Evolutionary conservation across 2,329 filamentous ascomycete species (phyloP), one percentile per base, ranked within the genome.

Genomic region (Fusarium guadeloupense): DNA sequence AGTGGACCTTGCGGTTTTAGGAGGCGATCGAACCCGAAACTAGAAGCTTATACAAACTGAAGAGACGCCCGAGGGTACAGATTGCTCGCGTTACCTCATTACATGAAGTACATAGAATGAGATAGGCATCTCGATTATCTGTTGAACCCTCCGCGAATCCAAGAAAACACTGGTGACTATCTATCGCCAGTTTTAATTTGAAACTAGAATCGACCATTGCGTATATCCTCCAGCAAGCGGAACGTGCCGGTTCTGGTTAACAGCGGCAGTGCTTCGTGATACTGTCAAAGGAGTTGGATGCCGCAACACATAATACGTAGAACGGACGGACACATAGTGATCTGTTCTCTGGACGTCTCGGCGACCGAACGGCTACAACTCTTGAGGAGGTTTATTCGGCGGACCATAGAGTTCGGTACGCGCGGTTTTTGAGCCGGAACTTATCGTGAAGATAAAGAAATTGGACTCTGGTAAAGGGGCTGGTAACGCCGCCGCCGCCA

Each of bases 381-480:
- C 45, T 13, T 9, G 9, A 53, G 47, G 54, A 17, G 44, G 9
- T 9, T 3, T 5, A 17, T 65, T 42, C 67, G 67, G 67, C 48
- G 39, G 50, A 44, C 64, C 54, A 47, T 38, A 70, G 47, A 43
- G 45, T 42, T 46, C 7, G 53, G 52, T 70, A 70, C 66, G 34
- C 55, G 64, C 63, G 54, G 47, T 50, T 59, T 44, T 16, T 47
- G 33, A 25, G 20, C 34, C 44, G 40, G 53, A 38, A 59, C 57
- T 65, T 46, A 39, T 59, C 46, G 41, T 49, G 21, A 62, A 60
- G 54, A 61, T 37, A 66, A 67, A 26, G 66, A 69, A 54, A 69
- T 70, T 67, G 59, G 58, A 48, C 31, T 33, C n/a, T 60, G 55
- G 62, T 69, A 69, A 26, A 70, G 67, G 67, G 67, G 67, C 33